Base-by-base conservation (phyloP, 495 filamentous ascomycete genomes). In the Trichoderma reesei region DNA sequence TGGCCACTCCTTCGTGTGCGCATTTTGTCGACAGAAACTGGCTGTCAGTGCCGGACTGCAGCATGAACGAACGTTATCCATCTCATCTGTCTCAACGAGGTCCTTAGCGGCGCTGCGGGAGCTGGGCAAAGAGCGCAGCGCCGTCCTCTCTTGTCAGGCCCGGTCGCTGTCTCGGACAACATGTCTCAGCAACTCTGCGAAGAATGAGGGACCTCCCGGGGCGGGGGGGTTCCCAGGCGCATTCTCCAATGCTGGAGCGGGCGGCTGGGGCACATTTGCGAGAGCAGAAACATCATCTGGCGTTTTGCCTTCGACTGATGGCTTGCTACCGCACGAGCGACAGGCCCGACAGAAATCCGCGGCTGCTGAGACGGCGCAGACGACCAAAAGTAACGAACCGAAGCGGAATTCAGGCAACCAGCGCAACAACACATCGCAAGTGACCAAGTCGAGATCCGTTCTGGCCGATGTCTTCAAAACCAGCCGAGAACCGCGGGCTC, bases 271-370 rank as follows among this genome's bases (percentile, higher is more conserved):
- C 36, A 16, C 59, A 34, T 41, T 61, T 38, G 59, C 59, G n/a
- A 61, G 34, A 56, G 20, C 26, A 33, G 26, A 56, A 7, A 34
- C 51, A 10, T 8, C 51, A 4, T 11, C 51, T 11, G 36, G 39
- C 34, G 41, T 6, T 9, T 18, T 36, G 8, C 10, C 36, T 61
- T 10, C n/a, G 18, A 14, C 10, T n/a, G 36, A 61, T 46, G 64
- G 41, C 20, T 63, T 70, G 16, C 68, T 70, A 36, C 68, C 68
- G 34, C 67, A 71, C 59, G 69, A 71, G 20, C 66, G 64, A n/a
- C 64, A 31, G 2, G 67, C 69, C 0, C 60, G 69, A 36, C 64
- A 69, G 33, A 13, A 61, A 18, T 20, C 59, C 9, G 13, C 59
- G 8, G 59, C 44, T 37, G 34, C 54, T 64, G 46, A 65, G 38